These are phyloP conservation scores for Ceratocystis smalleyi DNA, from an alignment of 2,329 filamentous ascomycete species.

Conservation along the genomic window DNA sequence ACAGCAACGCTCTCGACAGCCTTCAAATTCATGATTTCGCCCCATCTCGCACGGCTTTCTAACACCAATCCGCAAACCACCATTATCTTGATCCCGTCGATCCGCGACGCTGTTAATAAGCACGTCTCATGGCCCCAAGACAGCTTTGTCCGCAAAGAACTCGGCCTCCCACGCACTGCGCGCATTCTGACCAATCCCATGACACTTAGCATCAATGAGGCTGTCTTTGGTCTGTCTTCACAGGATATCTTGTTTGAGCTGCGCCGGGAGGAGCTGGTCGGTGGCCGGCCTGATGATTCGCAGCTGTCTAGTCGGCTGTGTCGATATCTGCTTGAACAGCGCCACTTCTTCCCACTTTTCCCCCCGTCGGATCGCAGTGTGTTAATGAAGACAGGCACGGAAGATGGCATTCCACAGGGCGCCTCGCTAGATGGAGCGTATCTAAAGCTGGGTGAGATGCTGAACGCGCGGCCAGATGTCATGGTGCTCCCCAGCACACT, in stretches of 20 bases:
- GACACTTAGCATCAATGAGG: slow-evolving; percentile 76
- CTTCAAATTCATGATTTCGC: slow-evolving; percentile 66
- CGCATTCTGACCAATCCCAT: slow-evolving; percentile 81
- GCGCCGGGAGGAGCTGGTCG: slow-evolving; percentile 48
- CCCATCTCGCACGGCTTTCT: slow-evolving; percentile 54
- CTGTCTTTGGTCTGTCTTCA: slow-evolving; percentile 62
- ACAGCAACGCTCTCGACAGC: slow-evolving; percentile 65
- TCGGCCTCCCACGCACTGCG: slow-evolving; percentile 62
- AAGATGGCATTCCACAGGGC: slow-evolving; percentile 48
- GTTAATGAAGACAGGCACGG: slow-evolving; percentile 48
- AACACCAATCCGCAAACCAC: slow-evolving; percentile 58
- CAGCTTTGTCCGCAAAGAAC: slow-evolving; percentile 48
- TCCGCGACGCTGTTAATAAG: slow-evolving; percentile 65
- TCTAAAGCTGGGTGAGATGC: slow-evolving; percentile 78
- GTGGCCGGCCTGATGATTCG: neutral
- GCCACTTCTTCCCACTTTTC: slow-evolving; percentile 81
- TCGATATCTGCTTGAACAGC: slow-evolving; percentile 69
- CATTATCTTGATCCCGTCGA: slow-evolving; percentile 68
- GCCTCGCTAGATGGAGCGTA: slow-evolving; percentile 71
- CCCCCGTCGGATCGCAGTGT: slow-evolving; percentile 57
- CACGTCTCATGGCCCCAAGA: slow-evolving; percentile 73
- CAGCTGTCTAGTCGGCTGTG: slow-evolving; percentile 57
- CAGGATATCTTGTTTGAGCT: slow-evolving; percentile 77
- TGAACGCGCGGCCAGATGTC: slow-evolving; percentile 71
- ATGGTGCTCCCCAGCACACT: slow-evolving; percentile 68